These are phyloP conservation scores for Rhynchospora tenuis DNA, from an alignment of 176 grass and related monocot genomes.

Conservation along the genomic window DNA sequence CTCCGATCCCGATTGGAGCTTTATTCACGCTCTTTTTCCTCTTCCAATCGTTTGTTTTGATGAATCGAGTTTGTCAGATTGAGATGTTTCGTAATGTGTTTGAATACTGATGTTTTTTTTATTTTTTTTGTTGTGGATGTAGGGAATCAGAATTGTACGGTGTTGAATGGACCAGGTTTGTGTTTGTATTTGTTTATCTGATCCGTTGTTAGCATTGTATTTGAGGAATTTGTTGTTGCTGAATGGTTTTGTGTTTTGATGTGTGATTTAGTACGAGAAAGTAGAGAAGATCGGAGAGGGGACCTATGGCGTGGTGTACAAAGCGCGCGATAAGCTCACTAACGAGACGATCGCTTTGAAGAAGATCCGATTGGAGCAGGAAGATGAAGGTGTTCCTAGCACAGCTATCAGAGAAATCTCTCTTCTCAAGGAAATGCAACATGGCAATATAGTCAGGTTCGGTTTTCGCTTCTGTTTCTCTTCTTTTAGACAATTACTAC, in stretches of 20 bases:
- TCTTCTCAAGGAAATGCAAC: constrained; percentile 94
- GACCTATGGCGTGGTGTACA: constrained; percentile 98
- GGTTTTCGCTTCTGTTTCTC: background rate
- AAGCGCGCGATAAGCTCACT: constrained; percentile 56
- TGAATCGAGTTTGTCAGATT: constrained; percentile 4
- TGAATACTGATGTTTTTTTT: background rate
- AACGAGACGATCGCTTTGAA: constrained; percentile 96
- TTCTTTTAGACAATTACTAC: background rate
- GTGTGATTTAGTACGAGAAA: constrained; percentile 76
- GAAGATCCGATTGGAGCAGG: constrained; percentile 96
- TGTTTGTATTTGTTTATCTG: constrained; percentile 18
- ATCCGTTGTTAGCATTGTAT: background rate
- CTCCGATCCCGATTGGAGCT: background rate
- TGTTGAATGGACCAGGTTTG: constrained; percentile 77
- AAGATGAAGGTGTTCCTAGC: constrained; percentile 90
- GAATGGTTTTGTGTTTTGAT: background rate
- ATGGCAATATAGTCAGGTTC: constrained; percentile 84
- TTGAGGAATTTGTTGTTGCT: background rate
- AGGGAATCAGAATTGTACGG: background rate
- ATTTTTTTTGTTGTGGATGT: constrained; percentile 1
- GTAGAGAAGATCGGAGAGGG: constrained; percentile 95
- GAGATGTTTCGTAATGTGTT: constrained; percentile 8
- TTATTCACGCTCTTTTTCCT: background rate
- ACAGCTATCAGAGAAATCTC: constrained; percentile 97
- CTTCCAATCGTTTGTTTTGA: background rate